A percentile compares a stretch with the other conserved stretches of the same genome.
phyloP scores from a whole-genome alignment of 495 filamentous ascomycete species.

The Bacidia rubella region DNA sequence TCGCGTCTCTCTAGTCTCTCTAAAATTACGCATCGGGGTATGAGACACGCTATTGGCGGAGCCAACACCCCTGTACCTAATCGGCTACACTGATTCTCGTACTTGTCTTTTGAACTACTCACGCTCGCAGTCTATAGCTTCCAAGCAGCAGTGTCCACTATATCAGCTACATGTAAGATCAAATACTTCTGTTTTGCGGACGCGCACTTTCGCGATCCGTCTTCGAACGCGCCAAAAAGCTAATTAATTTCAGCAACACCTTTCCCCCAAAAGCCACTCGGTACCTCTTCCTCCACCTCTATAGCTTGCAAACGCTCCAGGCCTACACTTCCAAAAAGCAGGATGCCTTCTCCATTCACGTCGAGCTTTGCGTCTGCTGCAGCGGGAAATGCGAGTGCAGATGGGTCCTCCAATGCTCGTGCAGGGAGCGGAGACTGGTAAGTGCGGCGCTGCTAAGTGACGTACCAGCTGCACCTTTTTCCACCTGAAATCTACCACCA shows the following conservation, averaged over 20 bases:
- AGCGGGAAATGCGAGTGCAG: conserved; percentile 52
- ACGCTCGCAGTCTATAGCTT: background rate
- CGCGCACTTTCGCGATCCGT: no score
- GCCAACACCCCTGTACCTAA: background rate
- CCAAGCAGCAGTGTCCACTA: background rate
- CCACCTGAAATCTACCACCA: conserved; percentile 16
- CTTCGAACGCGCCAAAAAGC: background rate
- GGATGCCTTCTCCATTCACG: conserved; percentile 63
- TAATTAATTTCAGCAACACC: background rate
- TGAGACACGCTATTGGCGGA: background rate
- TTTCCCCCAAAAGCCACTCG: background rate
- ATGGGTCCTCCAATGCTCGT: conserved; percentile 33
- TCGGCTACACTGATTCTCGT: background rate
- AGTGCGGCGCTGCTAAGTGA: conserved; percentile 15
- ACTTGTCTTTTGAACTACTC: background rate
- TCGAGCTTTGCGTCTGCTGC: conserved; percentile 77
- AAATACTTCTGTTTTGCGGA: background rate
- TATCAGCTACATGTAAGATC: background rate
- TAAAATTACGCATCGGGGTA: background rate
- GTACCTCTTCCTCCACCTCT: background rate
- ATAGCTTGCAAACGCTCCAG: background rate
- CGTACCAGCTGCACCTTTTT: background rate
- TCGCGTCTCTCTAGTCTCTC: background rate
- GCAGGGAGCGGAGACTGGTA: conserved; percentile 42
- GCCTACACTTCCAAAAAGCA: background rate